Percentiles rank a stretch among this genome's conserved stretches.
phyloP scores from a whole-genome alignment of 306 rosid genomes.

The Lathyrus oleraceus region DNA sequence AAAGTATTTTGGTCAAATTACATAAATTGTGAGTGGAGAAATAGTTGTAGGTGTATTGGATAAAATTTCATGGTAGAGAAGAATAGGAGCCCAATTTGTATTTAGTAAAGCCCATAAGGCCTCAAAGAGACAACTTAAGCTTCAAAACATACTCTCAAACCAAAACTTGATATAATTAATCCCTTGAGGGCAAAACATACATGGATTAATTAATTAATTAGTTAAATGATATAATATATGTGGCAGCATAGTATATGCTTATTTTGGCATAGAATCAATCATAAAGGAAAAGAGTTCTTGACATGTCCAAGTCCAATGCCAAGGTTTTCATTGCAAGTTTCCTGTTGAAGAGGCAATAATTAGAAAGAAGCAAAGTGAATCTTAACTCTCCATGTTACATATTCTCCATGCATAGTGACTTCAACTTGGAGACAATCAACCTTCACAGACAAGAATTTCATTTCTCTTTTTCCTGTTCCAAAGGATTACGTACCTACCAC shows the following conservation, averaged over 20 bases:
- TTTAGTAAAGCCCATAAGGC: not conserved
- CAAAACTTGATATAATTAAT: not conserved
- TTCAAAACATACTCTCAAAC: not conserved
- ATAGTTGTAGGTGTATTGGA: no score
- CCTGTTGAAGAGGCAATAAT: conserved; percentile 40
- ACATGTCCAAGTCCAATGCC: conserved; percentile 38
- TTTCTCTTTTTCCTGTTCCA: conserved; percentile 21
- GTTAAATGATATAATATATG: not conserved
- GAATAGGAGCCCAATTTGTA: not conserved
- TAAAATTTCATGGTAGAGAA: no score
- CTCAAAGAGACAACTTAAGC: not conserved
- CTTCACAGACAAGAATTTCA: conserved; percentile 39
- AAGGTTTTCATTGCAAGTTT: conserved; percentile 47
- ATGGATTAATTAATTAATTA: not conserved
- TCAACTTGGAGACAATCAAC: conserved; percentile 66
- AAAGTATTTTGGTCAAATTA: no score
- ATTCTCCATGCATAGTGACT: conserved; percentile 59
- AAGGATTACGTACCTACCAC: conserved; percentile 8
- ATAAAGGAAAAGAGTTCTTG: conserved; percentile 26
- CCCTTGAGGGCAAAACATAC: not conserved
- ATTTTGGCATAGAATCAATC: conserved; percentile 42
- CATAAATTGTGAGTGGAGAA: no score
- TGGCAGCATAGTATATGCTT: conserved; percentile 28
- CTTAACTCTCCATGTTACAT: conserved; percentile 25
- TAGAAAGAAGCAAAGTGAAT: conserved; percentile 33